Evolutionary conservation across 495 filamentous ascomycete genomes (phyloP).

Genomic region (Pseudoneurospora amorphoporcata): DNA sequence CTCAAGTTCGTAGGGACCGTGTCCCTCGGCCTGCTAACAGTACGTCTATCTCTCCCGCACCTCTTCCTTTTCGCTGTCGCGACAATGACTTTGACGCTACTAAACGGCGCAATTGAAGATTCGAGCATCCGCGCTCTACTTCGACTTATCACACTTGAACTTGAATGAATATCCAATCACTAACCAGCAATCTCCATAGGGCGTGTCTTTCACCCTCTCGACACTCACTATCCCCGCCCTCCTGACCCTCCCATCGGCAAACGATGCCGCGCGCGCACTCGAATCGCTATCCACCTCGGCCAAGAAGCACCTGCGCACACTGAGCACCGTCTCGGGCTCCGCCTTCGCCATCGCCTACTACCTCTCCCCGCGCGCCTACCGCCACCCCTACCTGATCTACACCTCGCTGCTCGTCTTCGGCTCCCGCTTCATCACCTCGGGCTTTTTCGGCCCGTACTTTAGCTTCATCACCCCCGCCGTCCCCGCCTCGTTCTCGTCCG

Average conservation of each 20-base stretch:
- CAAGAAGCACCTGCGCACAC: slow-evolving; percentile 45
- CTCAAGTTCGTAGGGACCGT: slow-evolving; percentile 87
- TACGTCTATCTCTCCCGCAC: slow-evolving; percentile 33
- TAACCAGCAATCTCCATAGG: slow-evolving; percentile 37
- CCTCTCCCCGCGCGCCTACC: slow-evolving; percentile 55
- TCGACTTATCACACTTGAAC: not conserved
- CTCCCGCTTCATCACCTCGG: slow-evolving; percentile 43
- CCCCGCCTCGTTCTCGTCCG: slow-evolving; percentile 1
- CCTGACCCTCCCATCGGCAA: slow-evolving; percentile 62
- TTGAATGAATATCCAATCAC: not conserved
- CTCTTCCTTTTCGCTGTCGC: slow-evolving; percentile 8
- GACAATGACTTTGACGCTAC: not conserved
- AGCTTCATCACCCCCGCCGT: slow-evolving; percentile 30
- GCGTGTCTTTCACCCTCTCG: slow-evolving; percentile 70
- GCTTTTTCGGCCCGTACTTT: slow-evolving; percentile 43
- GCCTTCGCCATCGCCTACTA: slow-evolving; percentile 63
- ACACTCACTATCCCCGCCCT: slow-evolving; percentile 66
- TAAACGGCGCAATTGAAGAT: not conserved
- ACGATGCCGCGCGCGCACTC: slow-evolving; percentile 54
- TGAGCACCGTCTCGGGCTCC: slow-evolving; percentile 49
- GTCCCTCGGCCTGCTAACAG: slow-evolving; percentile 76
- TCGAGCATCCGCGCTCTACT: not conserved
- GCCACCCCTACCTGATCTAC: slow-evolving; percentile 84
- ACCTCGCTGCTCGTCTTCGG: slow-evolving; percentile 49
- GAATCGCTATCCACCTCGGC: slow-evolving; percentile 49